Evolutionary conservation across 2,329 filamentous ascomycete species (phyloP).

Genomic region (Nigrospora osmanthi): DNA sequence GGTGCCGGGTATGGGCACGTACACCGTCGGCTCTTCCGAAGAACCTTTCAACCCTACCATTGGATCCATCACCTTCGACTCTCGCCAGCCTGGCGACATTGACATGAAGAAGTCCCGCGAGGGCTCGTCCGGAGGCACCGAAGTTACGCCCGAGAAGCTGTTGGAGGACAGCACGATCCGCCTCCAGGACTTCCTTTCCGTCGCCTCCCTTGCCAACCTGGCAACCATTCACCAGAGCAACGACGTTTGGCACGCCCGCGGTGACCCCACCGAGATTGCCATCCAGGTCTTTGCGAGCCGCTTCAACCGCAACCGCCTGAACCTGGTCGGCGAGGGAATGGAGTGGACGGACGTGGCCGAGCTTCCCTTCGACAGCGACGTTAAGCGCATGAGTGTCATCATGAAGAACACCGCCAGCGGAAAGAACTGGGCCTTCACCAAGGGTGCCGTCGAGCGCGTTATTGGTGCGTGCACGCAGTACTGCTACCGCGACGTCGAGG

Average conservation of each 20-base stretch:
- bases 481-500: conserved; percentile 25
- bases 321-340: conserved; percentile 39
- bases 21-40: conserved; percentile 45
- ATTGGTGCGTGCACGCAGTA: conserved; percentile 49
- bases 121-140: conserved; percentile 9
- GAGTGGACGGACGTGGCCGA: conserved; percentile 53
- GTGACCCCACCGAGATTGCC: conserved; percentile 64
- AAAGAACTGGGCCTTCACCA: conserved; percentile 36
- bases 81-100: conserved; percentile 23
- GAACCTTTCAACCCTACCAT: conserved; percentile 49
- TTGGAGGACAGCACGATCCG: conserved; percentile 30
- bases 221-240: conserved; percentile 35
- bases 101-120: conserved; percentile 19
- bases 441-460: conserved; percentile 62
- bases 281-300: conserved; percentile 65
- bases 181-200: conserved; percentile 47
- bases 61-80: conserved; percentile 36
- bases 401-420: conserved; percentile 35
- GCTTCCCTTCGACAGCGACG: conserved; percentile 63
- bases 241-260: conserved; percentile 49
- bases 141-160: conserved; percentile 19
- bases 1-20: conserved; percentile 49
- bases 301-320: conserved; percentile 51
- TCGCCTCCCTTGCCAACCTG: conserved; percentile 50
- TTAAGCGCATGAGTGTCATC: conserved; percentile 69